Evolutionary conservation across 108 stramenopile genomes (phyloP), one percentile per base, ranked within the genome.

Genomic region (Nitzschia palea): DNA sequence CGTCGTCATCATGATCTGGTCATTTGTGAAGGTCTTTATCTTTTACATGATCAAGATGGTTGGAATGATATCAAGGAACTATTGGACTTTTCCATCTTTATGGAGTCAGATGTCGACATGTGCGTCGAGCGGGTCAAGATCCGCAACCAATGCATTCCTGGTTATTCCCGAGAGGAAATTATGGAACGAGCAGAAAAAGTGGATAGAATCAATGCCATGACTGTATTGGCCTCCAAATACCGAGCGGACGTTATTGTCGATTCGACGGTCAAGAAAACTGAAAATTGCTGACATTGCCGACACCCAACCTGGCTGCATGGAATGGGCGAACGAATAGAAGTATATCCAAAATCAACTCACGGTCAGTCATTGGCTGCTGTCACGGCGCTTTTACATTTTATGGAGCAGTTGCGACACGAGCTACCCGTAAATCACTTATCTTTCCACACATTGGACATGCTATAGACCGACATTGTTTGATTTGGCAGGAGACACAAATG

Each of bases 141-240:
- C 14, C 72, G 84, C 18, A 85, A 85, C 56, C 54, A 71, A 54
- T 81, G 80, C 62, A 85, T 85, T 20, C 82, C 77, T 14, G 84
- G 84, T 27, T 85, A 85, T 47, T 54, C 84, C 25, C 36, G 60
- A 27, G 84, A 78, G 55, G 84, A 85, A 66, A 81, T 85, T 40
- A 36, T 44, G 12, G 50, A 67, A 26, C 72, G 83, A 44, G 67
- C 57, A 30, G 83, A 84, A 27, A 43, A 20, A 15, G 83, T 84
- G 23, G 83, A 84, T 71, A 66, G 84, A 12, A 42, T 22, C 52
- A 81, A 81, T 69, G 84, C 80, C 5, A 20, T 55, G 30, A 60
- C 47, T 2, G 74, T 76, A 27, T 53, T 45, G 23, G 10, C 12
- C 10, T 44, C 63, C 40, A 62, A 67, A 29, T 10, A 30, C 33